These are phyloP conservation scores for Cymbidium sinense DNA, from an alignment of 106 monocot species.

Conservation along the genomic window DNA sequence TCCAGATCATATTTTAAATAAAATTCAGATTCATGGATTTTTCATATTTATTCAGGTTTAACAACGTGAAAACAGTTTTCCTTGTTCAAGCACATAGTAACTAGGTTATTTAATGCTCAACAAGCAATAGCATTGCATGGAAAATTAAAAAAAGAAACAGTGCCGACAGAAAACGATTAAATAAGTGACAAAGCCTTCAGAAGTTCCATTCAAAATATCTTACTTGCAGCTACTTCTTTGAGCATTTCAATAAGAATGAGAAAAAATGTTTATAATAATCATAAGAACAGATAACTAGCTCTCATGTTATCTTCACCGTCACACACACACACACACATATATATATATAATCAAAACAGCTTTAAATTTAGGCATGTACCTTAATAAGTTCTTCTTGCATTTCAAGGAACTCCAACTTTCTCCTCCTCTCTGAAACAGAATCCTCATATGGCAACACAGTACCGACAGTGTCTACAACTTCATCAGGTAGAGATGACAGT, in stretches of 20 bases:
- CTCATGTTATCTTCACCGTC: neutral
- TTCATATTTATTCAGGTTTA: neutral
- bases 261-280: neutral
- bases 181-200: neutral
- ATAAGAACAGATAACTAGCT: neutral
- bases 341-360: neutral
- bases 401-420: conserved; percentile 91
- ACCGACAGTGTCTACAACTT: conserved; percentile 97
- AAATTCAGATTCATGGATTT: neutral
- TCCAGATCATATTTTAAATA: neutral
- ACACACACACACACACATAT: neutral
- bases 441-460: conserved; percentile 91
- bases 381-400: conserved; percentile 99
- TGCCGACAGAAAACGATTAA: neutral
- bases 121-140: neutral
- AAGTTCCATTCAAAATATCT: neutral
- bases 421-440: conserved; percentile 91
- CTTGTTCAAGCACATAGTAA: neutral
- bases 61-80: neutral
- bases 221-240: neutral
- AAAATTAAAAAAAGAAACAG: neutral
- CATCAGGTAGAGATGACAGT: conserved; percentile 91
- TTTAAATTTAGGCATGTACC: conserved; percentile 23
- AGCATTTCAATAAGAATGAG: neutral
- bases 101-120: neutral